Percentiles rank a stretch among this genome's conserved stretches.
These are phyloP conservation scores for Nepenthes mirabilis DNA, from an alignment of 148 eudicot genomes.

Conservation along the genomic window DNA sequence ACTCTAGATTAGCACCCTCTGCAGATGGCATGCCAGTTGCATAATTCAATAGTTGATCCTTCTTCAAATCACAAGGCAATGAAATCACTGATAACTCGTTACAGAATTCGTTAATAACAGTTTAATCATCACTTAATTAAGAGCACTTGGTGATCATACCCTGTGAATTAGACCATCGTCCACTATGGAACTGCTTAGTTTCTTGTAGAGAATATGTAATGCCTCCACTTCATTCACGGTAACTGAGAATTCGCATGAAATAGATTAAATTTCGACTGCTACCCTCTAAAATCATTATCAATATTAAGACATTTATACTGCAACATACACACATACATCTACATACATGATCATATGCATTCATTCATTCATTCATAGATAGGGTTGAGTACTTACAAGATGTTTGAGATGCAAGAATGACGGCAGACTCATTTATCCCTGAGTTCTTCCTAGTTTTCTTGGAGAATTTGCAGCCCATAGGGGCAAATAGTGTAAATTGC, in stretches of 20 bases:
- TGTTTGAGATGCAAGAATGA: slow-evolving; percentile 19
- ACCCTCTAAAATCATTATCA: background rate
- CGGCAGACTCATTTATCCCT: slow-evolving; percentile 5
- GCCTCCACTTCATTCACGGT: slow-evolving; percentile 30
- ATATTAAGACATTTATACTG: too few relatives aligned
- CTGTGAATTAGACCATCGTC: slow-evolving; percentile 23
- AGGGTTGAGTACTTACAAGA: slow-evolving; percentile 11
- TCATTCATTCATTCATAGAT: background rate
- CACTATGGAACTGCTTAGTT: slow-evolving; percentile 20
- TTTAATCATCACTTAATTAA: too few relatives aligned
- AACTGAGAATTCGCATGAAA: slow-evolving; percentile 8
- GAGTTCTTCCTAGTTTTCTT: slow-evolving; percentile 4
- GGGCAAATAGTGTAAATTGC: background rate
- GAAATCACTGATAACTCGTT: too few relatives aligned
- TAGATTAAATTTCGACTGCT: too few relatives aligned
- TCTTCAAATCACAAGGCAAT: too few relatives aligned
- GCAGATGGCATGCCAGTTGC: too few relatives aligned
- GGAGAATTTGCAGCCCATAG: slow-evolving; percentile 17
- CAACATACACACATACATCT: too few relatives aligned
- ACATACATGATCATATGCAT: too few relatives aligned
- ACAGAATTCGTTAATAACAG: too few relatives aligned
- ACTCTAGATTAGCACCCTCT: too few relatives aligned
- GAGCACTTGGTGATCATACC: slow-evolving; percentile 13
- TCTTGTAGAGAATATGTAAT: slow-evolving; percentile 18
- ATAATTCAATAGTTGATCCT: too few relatives aligned